Conservation (phyloP, 1,284 basidiomycete species). For the Apiotrichum sp. region DNA sequence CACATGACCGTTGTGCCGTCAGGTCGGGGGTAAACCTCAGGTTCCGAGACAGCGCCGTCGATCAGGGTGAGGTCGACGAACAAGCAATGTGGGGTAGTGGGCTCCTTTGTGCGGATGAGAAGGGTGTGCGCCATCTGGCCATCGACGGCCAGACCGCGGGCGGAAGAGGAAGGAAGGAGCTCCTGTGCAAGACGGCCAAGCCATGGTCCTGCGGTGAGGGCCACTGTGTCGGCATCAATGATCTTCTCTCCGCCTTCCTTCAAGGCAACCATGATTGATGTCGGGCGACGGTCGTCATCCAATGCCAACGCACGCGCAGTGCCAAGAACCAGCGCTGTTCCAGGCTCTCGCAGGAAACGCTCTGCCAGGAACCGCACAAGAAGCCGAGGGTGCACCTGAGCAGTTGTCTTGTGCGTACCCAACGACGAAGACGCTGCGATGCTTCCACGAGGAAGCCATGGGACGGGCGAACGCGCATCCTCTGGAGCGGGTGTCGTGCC, state of each 20-base stretch:
- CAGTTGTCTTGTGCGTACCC: constrained; percentile 37
- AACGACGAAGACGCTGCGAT: constrained; percentile 35
- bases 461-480: constrained; percentile 31
- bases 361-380: constrained; percentile 73
- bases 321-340: constrained; percentile 33
- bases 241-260: constrained; percentile 36
- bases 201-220: constrained; percentile 83
- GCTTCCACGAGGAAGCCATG: constrained; percentile 31
- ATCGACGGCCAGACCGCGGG: constrained; percentile 38
- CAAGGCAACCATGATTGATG: constrained; percentile 16
- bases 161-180: constrained; percentile 51
- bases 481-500: constrained; percentile 25
- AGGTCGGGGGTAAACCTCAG: constrained; percentile 50
- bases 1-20: constrained; percentile 47
- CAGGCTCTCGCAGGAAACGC: constrained; percentile 31
- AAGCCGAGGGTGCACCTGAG: constrained; percentile 40
- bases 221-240: constrained; percentile 51
- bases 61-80: constrained; percentile 54
- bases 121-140: constrained; percentile 53
- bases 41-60: constrained; percentile 46
- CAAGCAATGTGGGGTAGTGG: constrained; percentile 44
- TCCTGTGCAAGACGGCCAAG: constrained; percentile 56
- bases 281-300: constrained; percentile 13
- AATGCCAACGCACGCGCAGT: constrained; percentile 20
- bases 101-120: constrained; percentile 43